Evolutionary conservation across 2,329 filamentous ascomycete species (phyloP), one percentile per base, ranked within the genome.

Genomic region (Thelonectria blattea): DNA sequence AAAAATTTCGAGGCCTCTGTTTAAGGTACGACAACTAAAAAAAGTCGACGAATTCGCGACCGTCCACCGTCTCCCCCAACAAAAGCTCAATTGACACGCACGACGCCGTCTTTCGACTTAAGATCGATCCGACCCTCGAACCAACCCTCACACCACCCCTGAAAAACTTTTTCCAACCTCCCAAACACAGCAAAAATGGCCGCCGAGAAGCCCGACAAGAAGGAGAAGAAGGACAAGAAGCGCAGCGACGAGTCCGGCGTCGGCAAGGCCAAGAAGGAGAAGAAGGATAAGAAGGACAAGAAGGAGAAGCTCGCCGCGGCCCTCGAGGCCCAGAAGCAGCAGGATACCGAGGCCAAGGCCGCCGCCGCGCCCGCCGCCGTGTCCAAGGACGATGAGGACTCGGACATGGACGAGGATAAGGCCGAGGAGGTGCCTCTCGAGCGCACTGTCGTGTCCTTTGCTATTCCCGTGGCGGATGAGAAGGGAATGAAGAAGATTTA

Each of bases 371-470:
- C 78, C n/a, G 78, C 74, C n/a, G 78, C 74, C n/a, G 76, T 73
- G 47, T 73, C 76, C 68, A 73, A 78, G 32, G 78, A 78, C 63
- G 78, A 78, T 48, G 76, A 75, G 43, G 80, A 81, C 67, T 80
- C 78, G 17, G 76, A 79, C 48, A 78, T 80, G 47, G 81, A 83
- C 50, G 77, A 83, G 60, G 77, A 83, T 53, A 79, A 78, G 66
- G 69, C 77, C 45, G 79, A 80, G 48, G 71, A 81, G 53, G 56
- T 73, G 32, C 70, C 76, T 51, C 73, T 82, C 56, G 78, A 81
- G 75, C 73, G 83, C 69, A 87, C 89, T 60, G 81, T 96, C 49
- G 91, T 96, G 56, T 91, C 93, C 30, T 95, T 97, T 74, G 92
- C 93, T 58, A 84, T 90, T 69, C 91, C 92, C 34, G 80, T 96